Percentiles rank a stretch among this genome's conserved stretches.
Conservation (phyloP, 441 rosid species). For the Adansonia rubrostipa region DNA sequence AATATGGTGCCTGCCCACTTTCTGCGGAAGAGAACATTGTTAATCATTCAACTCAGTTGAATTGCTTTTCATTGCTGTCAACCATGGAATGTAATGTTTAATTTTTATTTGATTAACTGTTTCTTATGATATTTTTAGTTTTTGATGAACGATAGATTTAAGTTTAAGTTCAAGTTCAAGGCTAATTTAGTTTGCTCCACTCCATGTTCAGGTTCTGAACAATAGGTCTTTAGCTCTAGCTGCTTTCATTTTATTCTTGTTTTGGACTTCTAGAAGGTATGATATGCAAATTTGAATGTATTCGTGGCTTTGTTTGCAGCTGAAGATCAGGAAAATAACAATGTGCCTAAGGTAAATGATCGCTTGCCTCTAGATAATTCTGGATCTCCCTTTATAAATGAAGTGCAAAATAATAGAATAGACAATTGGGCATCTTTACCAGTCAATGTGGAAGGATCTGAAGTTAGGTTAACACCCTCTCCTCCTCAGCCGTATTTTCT, state of each 20-base stretch:
- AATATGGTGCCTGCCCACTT: neutral
- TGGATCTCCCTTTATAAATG: conserved; percentile 33
- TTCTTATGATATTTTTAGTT: neutral
- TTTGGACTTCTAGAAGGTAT: conserved; percentile 2
- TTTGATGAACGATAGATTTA: neutral
- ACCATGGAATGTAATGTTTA: neutral
- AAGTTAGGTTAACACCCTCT: conserved; percentile 42
- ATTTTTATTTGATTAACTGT: neutral
- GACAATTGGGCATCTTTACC: conserved; percentile 35
- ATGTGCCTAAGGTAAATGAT: conserved; percentile 45
- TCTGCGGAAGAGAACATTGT: neutral
- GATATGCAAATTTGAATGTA: conserved; percentile 6
- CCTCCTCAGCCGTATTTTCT: conserved; percentile 66
- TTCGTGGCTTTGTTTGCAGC: conserved; percentile 49
- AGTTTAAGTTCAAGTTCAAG: neutral
- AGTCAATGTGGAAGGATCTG: conserved; percentile 20
- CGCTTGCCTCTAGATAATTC: conserved; percentile 38
- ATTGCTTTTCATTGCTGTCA: neutral
- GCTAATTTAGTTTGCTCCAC: neutral
- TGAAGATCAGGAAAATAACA: conserved; percentile 65
- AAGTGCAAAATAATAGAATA: conserved; percentile 24
- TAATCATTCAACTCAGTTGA: conserved; percentile 14
- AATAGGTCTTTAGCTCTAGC: neutral
- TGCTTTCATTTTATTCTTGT: neutral
- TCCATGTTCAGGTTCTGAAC: neutral